Base-by-base conservation (phyloP, 2,329 filamentous ascomycete genomes). In the Paraphaeosphaeria minitans region DNA sequence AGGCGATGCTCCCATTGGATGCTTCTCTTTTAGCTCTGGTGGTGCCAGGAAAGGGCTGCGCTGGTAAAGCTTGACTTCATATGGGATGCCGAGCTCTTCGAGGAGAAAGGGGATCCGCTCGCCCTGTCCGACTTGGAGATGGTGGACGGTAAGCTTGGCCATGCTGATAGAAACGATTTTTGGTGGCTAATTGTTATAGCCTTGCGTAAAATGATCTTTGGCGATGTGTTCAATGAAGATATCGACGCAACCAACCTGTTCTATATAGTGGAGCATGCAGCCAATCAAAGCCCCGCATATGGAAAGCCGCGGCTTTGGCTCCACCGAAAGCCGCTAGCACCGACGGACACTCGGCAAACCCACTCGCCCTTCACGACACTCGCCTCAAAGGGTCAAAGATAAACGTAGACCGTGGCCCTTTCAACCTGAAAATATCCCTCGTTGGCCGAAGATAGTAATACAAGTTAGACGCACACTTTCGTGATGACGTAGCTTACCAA, bases 51-150 rank as follows among this genome's bases (percentile, higher is more conserved):
- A 53, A 62, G 86, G 82, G 8, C 67, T 67, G 45, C 83, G 81
- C 52, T 78, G 59, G 76, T 86, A 79, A 42, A 76, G 73, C 57
- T 77, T 76, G 12, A 85, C 72, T 1, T 77, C 67, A 69, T 89
- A 89, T 2, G 78, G 69, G 53, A 90, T 73, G 49, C 75, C 72
- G 19, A 89, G 83, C 72, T 90, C 87, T 72, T 90, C 87, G 70
- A 85, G 85, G 47, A 89, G 82, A 82, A 85, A 89, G 67, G 84
- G 76, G 53, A 89, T 80, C 42, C 87, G 85, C 70, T 89, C 87
- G 37, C 86, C 88, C 70, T 89, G 86, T 12, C 85, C 86, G 70
- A 72, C 54, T 62, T 75, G 75, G 6, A 77, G 72, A 52, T 77
- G 75, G 66, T 77, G 74, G 53, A 77, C 63, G 42, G 70, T 70